A percentile compares a stretch with the other conserved stretches of the same genome.
Conservation (phyloP, 192 early-diverging fungal species). For the Funneliformis mosseae region DNA sequence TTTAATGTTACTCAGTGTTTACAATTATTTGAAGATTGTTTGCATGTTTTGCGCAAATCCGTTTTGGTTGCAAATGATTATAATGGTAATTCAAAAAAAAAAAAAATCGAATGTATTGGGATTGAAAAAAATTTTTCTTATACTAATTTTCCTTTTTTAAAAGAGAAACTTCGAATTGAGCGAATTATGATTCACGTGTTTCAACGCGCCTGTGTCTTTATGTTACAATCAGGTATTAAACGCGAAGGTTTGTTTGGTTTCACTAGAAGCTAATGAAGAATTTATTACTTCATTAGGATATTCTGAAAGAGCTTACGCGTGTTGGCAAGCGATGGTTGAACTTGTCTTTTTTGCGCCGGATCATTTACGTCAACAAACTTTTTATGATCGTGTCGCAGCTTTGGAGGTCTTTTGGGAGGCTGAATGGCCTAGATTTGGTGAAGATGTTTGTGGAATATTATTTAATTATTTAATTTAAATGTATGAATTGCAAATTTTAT, state of each 20-base stretch:
- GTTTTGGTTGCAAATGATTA: background rate
- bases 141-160: background rate
- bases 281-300: slow-evolving; percentile 43
- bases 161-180: slow-evolving; percentile 42
- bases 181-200: slow-evolving; percentile 55
- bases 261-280: background rate
- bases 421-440: slow-evolving; percentile 57
- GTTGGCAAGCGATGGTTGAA: slow-evolving; percentile 57
- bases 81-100: slow-evolving; percentile 16
- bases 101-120: background rate
- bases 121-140: background rate
- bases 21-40: slow-evolving; percentile 49
- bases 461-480: background rate
- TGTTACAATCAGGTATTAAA: slow-evolving; percentile 56
- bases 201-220: slow-evolving; percentile 49
- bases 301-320: slow-evolving; percentile 49
- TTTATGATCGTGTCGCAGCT: slow-evolving; percentile 42
- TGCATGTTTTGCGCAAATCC: slow-evolving; percentile 39
- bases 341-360: slow-evolving; percentile 48
- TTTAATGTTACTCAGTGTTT: slow-evolving; percentile 45
- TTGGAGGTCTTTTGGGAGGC: slow-evolving; percentile 58
- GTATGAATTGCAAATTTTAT: background rate
- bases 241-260: background rate
- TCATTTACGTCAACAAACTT: slow-evolving; percentile 36
- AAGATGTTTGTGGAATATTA: slow-evolving; percentile 37